Evolutionary conservation across 176 grass and related monocot species (phyloP).

Genomic region (Triticum turgidum): DNA sequence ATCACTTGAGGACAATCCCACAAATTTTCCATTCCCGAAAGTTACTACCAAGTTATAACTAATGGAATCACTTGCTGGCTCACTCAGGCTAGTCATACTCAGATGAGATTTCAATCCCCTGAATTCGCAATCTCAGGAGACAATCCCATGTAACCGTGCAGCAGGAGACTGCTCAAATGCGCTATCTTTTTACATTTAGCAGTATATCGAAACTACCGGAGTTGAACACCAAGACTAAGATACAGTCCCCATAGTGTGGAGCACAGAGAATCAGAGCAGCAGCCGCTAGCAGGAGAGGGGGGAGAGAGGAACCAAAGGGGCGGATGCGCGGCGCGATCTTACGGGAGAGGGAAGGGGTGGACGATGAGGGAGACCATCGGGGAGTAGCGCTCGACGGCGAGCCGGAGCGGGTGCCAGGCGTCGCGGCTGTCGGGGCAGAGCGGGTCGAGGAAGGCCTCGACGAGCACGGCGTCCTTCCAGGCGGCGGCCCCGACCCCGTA

Average conservation of each 20-base stretch:
- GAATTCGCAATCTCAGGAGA: not conserved
- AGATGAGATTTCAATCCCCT: not conserved
- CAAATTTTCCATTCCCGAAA: not conserved
- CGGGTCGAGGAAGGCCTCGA: constrained; percentile 94
- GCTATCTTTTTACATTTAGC: not conserved
- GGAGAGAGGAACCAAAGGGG: not conserved
- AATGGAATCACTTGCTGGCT: not conserved
- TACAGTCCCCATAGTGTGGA: not conserved
- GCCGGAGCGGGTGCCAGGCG: constrained; percentile 61
- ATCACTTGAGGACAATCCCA: not conserved
- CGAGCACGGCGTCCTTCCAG: constrained; percentile 64
- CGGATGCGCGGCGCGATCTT: not conserved
- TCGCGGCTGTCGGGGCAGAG: constrained; percentile 92
- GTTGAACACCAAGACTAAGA: not conserved
- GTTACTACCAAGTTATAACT: not conserved
- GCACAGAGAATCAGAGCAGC: not conserved
- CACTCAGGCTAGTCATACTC: not conserved
- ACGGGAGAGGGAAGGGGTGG: constrained; percentile 96
- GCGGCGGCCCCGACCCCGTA: constrained; percentile 40
- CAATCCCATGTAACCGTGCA: not conserved
- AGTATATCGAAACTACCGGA: not conserved
- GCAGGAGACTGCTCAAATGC: not conserved
- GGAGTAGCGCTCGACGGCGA: constrained; percentile 56
- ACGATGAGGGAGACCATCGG: constrained; percentile 67
- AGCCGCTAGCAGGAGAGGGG: not conserved